Evolutionary conservation across 306 rosid species (phyloP), one percentile per base, ranked within the genome.

Genomic region (Neltuma alba): DNA sequence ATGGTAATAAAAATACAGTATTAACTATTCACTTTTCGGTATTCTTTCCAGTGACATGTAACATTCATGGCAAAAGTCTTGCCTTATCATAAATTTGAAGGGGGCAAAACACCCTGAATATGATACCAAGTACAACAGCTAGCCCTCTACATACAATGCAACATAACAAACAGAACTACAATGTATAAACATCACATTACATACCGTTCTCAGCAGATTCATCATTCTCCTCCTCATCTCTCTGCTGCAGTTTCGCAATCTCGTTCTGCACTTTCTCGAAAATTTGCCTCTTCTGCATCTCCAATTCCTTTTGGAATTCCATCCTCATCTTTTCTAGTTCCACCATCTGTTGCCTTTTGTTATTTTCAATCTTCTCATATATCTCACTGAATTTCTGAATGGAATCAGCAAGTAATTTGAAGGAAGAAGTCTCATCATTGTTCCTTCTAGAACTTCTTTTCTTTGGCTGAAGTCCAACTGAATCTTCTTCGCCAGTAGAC

Each of bases 291-390:
- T 83, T 88, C 83, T 91, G 94, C 87, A 85, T 77, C 84, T 92
- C 98, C 80, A 94, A 78, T 1, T 94, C 98, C 60, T 80, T 88
- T 1, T 87, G 89, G 84, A 91, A 87, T 68, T 91, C 91, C 97
- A 91, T 89, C 84, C 97, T 88, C 98, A 92, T 91, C 87, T 86
- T 94, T 85, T 94, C 98, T 23, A 94, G 85, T 78, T 92, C 97
- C 57, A 80, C 37, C 91, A 94, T 87, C 82, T 91, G 93, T 88
- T 88, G 85, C 79, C 94, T 89, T 82, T 85, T 92, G 65, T 83
- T 87, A 30, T 75, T 85, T 74, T 94, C 98, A 40, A 89, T 85
- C 78, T 90, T 92, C 87, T 91, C 98, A 65, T 94, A 91, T 79
- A 91, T 91, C 80, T 88, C 87, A 15, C 94, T 79, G 86, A 92